Conservation (phyloP, 352 stramenopile genomes). For the Phytopythium ostracodes region DNA sequence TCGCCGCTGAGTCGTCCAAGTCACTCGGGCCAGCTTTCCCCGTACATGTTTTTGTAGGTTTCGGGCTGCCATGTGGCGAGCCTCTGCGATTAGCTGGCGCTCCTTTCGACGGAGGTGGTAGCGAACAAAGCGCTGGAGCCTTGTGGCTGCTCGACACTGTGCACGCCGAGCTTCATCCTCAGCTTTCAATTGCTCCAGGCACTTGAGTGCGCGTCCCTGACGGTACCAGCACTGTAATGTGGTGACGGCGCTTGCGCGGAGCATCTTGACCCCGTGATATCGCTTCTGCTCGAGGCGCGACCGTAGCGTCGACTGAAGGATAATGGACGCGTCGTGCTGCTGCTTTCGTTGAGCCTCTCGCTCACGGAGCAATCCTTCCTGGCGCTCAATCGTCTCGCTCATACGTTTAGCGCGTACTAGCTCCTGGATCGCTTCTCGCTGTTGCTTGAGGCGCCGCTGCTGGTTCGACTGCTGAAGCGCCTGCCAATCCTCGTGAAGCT, state of each 20-base stretch:
- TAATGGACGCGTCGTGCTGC: conserved; percentile 47
- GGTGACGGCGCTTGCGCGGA: conserved; percentile 29
- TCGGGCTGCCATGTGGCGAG: conserved; percentile 31
- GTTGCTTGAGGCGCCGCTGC: conserved; percentile 38
- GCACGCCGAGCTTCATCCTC: conserved; percentile 8
- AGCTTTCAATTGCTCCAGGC: conserved; percentile 15
- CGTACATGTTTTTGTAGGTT: conserved; percentile 51
- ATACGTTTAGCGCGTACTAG: conserved; percentile 35
- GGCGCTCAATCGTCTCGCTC: conserved; percentile 31
- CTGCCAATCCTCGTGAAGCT: conserved; percentile 19
- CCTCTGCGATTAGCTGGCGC: conserved; percentile 23
- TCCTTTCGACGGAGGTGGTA: conserved; percentile 37
- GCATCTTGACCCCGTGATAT: conserved; percentile 52
- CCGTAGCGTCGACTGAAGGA: conserved; percentile 56
- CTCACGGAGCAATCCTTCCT: conserved; percentile 36
- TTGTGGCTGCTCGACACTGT: conserved; percentile 10
- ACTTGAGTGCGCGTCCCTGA: conserved; percentile 7
- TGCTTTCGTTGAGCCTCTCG: conserved; percentile 26
- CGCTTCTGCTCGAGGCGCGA: conserved; percentile 52
- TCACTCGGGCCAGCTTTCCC: conserved; percentile 13
- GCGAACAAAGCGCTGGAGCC: conserved; percentile 38
- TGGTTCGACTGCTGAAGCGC: conserved; percentile 27
- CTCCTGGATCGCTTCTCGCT: conserved; percentile 37
- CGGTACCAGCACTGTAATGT: conserved; percentile 42
- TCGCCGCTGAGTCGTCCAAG: conserved; percentile 11